Percentiles rank a stretch among this genome's conserved stretches.
phyloP scores from a whole-genome alignment of 1,139 yeast genomes.

The Geotrichum reessii region DNA sequence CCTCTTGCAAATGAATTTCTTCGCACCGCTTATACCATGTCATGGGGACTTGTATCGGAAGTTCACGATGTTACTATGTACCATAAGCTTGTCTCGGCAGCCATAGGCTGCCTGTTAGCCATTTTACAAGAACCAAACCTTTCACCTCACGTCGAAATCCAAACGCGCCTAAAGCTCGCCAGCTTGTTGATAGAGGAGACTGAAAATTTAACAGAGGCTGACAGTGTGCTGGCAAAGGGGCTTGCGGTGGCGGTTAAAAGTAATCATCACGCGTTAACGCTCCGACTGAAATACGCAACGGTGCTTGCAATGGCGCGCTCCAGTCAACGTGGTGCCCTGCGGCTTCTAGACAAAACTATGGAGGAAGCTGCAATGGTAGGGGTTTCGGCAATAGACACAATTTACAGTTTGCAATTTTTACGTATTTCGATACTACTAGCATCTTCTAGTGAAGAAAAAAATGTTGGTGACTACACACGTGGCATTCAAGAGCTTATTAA shows the following conservation, averaged over 20 bases:
- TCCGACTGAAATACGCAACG: conserved; percentile 16
- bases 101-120: conserved; percentile 13
- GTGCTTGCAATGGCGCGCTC: conserved; percentile 13
- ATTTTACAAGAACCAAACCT: conserved; percentile 16
- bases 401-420: conserved; percentile 4
- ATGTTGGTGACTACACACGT: conserved; percentile 6
- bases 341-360: conserved; percentile 6
- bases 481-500: conserved; percentile 13
- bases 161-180: conserved; percentile 18
- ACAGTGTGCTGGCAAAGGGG: conserved; percentile 14
- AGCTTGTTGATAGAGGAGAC: conserved; percentile 16
- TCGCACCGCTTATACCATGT: conserved; percentile 12
- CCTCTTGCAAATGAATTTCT: conserved; percentile 17
- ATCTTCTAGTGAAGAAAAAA: conserved; percentile 3
- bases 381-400: conserved; percentile 1
- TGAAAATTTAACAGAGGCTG: conserved; percentile 15
- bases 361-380: conserved; percentile 13
- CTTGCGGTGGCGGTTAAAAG: conserved; percentile 16
- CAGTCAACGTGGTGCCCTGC: conserved; percentile 7
- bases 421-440: conserved; percentile 11
- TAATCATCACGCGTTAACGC: conserved; percentile 11
- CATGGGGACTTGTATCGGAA: conserved; percentile 18
- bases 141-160: conserved; percentile 17
- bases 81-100: conserved; percentile 11
- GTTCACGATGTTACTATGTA: conserved; percentile 10